Percentiles rank a stretch among this genome's conserved stretches.
Conservation (phyloP, 1,284 basidiomycete species). For the Heterobasidion parviporum region DNA sequence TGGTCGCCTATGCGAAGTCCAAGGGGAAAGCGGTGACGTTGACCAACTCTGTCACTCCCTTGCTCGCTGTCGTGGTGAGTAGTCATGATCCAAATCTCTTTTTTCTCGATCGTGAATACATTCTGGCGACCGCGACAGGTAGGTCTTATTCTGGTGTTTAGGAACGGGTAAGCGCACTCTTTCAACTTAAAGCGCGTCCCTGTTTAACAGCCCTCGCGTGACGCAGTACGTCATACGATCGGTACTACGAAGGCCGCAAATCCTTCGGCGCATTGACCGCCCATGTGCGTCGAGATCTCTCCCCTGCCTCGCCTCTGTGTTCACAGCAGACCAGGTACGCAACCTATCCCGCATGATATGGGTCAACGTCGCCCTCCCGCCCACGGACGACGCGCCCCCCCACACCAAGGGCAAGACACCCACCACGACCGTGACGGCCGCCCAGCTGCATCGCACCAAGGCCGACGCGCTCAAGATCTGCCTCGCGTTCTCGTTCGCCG, state of each 20-base stretch:
- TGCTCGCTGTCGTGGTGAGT: slow-evolving; percentile 85
- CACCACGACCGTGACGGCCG: slow-evolving; percentile 34
- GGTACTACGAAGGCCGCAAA: slow-evolving; percentile 82
- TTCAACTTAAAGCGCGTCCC: neutral
- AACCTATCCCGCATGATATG: slow-evolving; percentile 66
- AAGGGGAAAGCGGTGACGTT: slow-evolving; percentile 47
- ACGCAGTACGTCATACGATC: slow-evolving; percentile 68
- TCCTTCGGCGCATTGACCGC: slow-evolving; percentile 62
- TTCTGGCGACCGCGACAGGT: slow-evolving; percentile 31
- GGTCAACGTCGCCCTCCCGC: slow-evolving; percentile 69
- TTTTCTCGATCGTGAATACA: neutral
- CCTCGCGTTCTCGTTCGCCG: slow-evolving; percentile 59
- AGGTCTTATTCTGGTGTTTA: slow-evolving; percentile 71
- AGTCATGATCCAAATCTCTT: slow-evolving; percentile 9
- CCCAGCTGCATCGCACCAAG: slow-evolving; percentile 63
- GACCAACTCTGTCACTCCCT: slow-evolving; percentile 72
- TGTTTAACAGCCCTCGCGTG: neutral
- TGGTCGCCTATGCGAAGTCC: slow-evolving; percentile 50
- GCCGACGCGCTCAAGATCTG: slow-evolving; percentile 62
- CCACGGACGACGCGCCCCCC: slow-evolving; percentile 33
- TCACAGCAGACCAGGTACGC: slow-evolving; percentile 33
- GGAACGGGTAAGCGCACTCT: slow-evolving; percentile 21
- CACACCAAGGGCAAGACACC: slow-evolving; percentile 42
- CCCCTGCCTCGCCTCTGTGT: neutral
- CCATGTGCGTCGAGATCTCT: slow-evolving; percentile 32